Evolutionary conservation across 2,329 filamentous ascomycete species (phyloP).

Genomic region (Colletotrichum liriopes): DNA sequence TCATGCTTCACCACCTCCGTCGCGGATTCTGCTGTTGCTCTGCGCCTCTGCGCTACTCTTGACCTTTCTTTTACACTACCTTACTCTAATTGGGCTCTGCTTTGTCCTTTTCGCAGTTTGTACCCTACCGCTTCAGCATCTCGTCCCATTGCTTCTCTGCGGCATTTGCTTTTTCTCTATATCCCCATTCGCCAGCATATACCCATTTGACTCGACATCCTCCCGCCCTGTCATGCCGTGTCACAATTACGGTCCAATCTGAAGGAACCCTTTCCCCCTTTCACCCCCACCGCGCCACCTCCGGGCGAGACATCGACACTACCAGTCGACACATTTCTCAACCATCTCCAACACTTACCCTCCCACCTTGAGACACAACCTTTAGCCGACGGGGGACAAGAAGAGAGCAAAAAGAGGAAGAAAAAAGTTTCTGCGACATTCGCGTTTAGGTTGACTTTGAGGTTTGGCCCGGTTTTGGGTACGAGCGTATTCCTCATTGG

Average conservation of each 20-base stretch:
- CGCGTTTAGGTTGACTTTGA: conserved; percentile 36
- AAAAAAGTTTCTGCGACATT: conserved; percentile 35
- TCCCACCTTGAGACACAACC: conserved; percentile 20
- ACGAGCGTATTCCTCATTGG: conserved; percentile 37
- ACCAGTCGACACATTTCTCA: conserved; percentile 28
- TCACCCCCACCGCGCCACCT: conserved; percentile 11
- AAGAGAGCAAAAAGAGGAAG: neutral
- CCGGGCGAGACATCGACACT: conserved; percentile 21
- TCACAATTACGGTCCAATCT: conserved; percentile 22
- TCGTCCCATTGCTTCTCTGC: conserved; percentile 33
- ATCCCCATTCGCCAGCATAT: conserved; percentile 26
- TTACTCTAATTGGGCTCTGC: conserved; percentile 15
- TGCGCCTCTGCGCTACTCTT: conserved; percentile 1
- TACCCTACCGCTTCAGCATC: conserved; percentile 23
- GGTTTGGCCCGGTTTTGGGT: conserved; percentile 31
- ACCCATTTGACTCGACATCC: conserved; percentile 27
- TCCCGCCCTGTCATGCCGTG: conserved; percentile 37
- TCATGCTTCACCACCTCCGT: conserved; percentile 50
- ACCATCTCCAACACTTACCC: conserved; percentile 22
- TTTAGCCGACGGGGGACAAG: neutral
- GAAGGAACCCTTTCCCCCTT: conserved; percentile 23
- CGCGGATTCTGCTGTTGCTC: conserved; percentile 48
- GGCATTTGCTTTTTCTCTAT: conserved; percentile 40
- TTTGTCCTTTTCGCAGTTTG: conserved; percentile 7
- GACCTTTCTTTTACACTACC: conserved; percentile 10